A percentile compares a stretch with the other conserved stretches of the same genome.
Conservation (phyloP, 495 filamentous ascomycete species). For the Podospora anserina region DNA sequence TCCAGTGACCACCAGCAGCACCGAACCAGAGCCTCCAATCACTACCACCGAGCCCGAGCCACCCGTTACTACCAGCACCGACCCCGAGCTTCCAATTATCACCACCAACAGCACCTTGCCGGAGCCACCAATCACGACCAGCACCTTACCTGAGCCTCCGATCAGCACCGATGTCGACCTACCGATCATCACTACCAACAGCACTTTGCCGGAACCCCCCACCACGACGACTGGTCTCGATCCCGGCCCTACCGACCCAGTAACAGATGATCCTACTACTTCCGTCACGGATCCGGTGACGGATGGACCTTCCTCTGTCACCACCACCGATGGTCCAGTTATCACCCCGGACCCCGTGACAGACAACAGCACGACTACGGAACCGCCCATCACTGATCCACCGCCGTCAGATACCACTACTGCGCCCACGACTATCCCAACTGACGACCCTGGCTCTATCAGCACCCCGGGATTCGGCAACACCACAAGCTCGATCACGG, state of each 20-base stretch:
- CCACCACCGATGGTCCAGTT: too few species aligned
- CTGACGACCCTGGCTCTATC: background rate
- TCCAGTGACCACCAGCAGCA: background rate
- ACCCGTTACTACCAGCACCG: background rate
- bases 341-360: background rate
- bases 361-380: background rate
- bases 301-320: background rate
- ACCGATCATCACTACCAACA: background rate
- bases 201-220: background rate
- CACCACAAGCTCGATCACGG: background rate
- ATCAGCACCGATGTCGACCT: background rate
- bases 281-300: background rate
- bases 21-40: background rate
- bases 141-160: background rate
- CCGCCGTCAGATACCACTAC: background rate
- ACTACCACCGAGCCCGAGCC: background rate
- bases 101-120: background rate
- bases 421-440: background rate
- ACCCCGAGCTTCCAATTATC: background rate
- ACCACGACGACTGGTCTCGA: background rate
- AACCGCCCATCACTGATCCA: background rate
- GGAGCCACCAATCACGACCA: background rate
- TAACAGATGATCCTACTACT: background rate
- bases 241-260: background rate
- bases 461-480: background rate